A percentile compares a stretch with the other conserved stretches of the same genome.
Conservation (phyloP, 1,139 yeast species). For the Starmera stellimalicola region DNA sequence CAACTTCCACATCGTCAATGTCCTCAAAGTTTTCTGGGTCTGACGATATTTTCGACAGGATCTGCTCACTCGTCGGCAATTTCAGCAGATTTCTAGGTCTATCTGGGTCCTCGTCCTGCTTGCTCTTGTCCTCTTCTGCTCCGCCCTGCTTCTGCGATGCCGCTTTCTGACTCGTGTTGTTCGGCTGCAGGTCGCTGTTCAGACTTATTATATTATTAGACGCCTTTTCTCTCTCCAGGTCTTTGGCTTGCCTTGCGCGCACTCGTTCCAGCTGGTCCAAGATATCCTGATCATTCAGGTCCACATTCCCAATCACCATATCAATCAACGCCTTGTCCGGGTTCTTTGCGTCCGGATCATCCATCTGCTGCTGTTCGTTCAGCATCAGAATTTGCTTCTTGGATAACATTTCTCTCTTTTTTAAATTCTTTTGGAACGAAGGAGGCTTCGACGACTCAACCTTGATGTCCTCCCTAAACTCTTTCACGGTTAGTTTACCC, state of each 20-base stretch:
- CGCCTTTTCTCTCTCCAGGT: conserved; percentile 21
- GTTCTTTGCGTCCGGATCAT: conserved; percentile 19
- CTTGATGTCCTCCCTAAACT: conserved; percentile 44
- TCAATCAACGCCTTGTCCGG: conserved; percentile 13
- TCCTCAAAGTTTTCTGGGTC: conserved; percentile 59
- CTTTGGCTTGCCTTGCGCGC: conserved; percentile 29
- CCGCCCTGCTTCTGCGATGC: conserved; percentile 7
- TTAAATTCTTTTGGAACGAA: conserved; percentile 50
- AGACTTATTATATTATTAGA: conserved; percentile 23
- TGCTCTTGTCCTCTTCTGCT: conserved; percentile 15
- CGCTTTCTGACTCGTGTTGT: conserved; percentile 9
- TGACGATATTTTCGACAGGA: conserved; percentile 45
- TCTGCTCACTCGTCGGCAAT: conserved; percentile 46
- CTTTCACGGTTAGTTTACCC: conserved; percentile 61
- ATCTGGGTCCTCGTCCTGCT: conserved; percentile 20
- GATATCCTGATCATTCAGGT: conserved; percentile 35
- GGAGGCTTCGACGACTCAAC: conserved; percentile 54
- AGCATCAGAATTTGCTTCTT: conserved; percentile 20
- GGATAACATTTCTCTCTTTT: conserved; percentile 27
- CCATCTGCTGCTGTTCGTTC: conserved; percentile 22
- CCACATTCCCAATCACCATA: conserved; percentile 33
- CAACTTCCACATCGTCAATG: conserved; percentile 75
- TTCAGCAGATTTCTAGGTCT: conserved; percentile 15
- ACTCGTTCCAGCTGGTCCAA: conserved; percentile 34
- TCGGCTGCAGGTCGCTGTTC: conserved; percentile 6